Base-by-base conservation (phyloP, 2,329 filamentous ascomycete species). In the Botrytis squamosa region DNA sequence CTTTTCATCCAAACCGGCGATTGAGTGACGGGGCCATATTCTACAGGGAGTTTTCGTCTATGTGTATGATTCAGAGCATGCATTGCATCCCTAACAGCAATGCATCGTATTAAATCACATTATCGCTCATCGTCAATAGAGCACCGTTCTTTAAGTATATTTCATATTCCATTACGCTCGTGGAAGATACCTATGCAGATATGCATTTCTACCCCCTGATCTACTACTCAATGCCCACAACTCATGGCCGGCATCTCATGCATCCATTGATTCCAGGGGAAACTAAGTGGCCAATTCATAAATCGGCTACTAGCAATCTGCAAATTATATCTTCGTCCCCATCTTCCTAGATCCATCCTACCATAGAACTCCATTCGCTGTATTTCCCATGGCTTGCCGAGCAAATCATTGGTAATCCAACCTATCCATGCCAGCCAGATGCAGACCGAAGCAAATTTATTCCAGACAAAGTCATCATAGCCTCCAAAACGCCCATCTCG, bases 361-460 rank as follows among this genome's bases (percentile, higher is more conserved):
- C 29, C 64, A 44, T 36, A 57, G 14, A 55, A 67, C 66, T 68
- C 66, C 65, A 57, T 68, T 68, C 38, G 25, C n/a, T 42, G 16
- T 38, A 57, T 4, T 69, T 44, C 36, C 66, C 49, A n/a, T 44
- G 29, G n/a, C 66, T 42, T 57, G 55, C 25, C 18, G 57, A 69
- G 66, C 38, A 38, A 44, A 33, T 57, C 49, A 57, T 57, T 29
- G n/a, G 25, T 33, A 33, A 42, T 7, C 66, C 36, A 38, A 40
- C 25, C 66, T 33, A 57, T 44, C 12, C n/a, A 57, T 69, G 25
- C 66, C 25, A 69, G 9, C 40, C 38, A 65, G 36, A 18, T 55
- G 52, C 1, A 69, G 25, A 68, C n/a, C 49, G 20, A 42, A 57
- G n/a, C 8, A 68, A 68, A 25, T 55, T 42, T 68, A 42, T 42